phyloP scores from a whole-genome alignment of 179 eudicot genomes.

The Nepenthes alata region DNA sequence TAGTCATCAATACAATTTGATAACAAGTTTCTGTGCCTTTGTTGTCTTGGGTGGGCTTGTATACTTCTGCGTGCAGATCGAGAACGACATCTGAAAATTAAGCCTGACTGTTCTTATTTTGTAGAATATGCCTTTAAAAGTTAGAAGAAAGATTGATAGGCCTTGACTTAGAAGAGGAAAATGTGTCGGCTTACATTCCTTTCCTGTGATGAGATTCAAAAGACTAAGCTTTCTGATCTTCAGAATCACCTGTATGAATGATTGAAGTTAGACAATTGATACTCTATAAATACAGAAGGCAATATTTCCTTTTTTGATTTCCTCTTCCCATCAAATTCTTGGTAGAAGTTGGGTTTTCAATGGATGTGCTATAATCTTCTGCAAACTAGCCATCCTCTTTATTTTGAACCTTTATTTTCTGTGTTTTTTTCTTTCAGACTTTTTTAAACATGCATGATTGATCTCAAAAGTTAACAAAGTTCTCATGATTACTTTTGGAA shows the following conservation, averaged over 20 bases:
- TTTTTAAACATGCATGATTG: too few relatives aligned
- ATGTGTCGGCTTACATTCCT: conserved; percentile 22
- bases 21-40: conserved; percentile 55
- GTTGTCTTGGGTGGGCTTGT: conserved; percentile 45
- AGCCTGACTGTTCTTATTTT: neutral
- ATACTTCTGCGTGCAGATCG: conserved; percentile 62
- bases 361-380: too few relatives aligned
- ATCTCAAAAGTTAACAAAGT: too few relatives aligned
- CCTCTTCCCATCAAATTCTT: too few relatives aligned
- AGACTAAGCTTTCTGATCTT: conserved; percentile 50
- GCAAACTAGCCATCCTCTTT: too few relatives aligned
- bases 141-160: neutral
- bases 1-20: conserved; percentile 58
- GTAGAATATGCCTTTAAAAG: neutral
- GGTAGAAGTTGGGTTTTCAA: too few relatives aligned
- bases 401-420: too few relatives aligned
- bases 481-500: too few relatives aligned
- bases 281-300: neutral
- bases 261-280: neutral
- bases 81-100: conserved; percentile 37
- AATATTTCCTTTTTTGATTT: neutral
- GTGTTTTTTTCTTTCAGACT: too few relatives aligned
- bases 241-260: conserved; percentile 49
- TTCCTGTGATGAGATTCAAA: conserved; percentile 48
- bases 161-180: neutral